phyloP scores from a whole-genome alignment of 2,329 filamentous ascomycete species.

The Trichoderma breve region DNA sequence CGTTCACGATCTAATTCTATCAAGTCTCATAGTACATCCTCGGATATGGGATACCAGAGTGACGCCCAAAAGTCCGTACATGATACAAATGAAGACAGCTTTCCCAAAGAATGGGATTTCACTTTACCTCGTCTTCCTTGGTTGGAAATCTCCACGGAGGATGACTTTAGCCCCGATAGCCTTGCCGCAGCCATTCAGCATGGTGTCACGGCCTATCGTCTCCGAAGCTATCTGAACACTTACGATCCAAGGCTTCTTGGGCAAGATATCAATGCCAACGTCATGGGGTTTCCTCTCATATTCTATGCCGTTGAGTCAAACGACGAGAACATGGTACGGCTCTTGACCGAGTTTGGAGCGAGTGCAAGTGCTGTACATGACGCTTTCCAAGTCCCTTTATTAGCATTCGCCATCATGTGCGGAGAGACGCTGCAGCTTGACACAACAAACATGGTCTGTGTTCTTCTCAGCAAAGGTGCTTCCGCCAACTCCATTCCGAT shows the following conservation, averaged over 20 bases:
- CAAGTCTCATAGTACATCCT: background rate
- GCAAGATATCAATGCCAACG: background rate
- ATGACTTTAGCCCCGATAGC: background rate
- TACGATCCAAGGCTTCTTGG: background rate
- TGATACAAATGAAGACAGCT: background rate
- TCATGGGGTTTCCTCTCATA: constrained; percentile 1
- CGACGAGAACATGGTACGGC: constrained; percentile 12
- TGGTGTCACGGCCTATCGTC: background rate
- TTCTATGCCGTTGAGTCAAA: constrained; percentile 17
- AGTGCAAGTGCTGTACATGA: background rate
- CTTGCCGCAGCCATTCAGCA: constrained; percentile 11
- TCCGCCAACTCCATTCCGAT: background rate
- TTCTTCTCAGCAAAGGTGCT: constrained; percentile 16
- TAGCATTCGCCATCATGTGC: constrained; percentile 17
- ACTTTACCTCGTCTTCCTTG: background rate
- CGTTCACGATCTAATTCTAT: background rate
- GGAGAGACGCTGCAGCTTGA: constrained; percentile 4
- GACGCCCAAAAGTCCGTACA: background rate
- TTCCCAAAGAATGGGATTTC: background rate
- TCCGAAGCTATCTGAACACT: background rate
- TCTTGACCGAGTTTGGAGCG: constrained; percentile 1
- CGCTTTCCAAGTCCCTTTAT: background rate
- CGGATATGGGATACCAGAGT: background rate
- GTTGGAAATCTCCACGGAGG: background rate
- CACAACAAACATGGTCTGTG: constrained; percentile 12